phyloP scores from a whole-genome alignment of 257 asterid genomes.

The Coffea canephora region DNA sequence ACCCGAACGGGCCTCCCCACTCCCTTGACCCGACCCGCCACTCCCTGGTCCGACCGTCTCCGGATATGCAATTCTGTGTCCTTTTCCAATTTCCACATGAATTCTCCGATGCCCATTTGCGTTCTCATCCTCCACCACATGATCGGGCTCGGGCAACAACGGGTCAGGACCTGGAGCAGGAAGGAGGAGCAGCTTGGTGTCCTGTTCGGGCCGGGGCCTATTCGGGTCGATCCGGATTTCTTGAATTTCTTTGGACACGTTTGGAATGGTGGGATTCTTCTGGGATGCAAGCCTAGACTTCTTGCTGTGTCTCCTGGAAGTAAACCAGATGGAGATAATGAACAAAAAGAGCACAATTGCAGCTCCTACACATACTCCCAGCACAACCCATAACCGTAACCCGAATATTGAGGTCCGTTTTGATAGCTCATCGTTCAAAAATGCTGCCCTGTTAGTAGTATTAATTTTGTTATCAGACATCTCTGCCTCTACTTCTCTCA shows the following conservation, averaged over 20 bases:
- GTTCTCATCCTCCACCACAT: slow-evolving; percentile 19
- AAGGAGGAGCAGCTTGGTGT: slow-evolving; percentile 28
- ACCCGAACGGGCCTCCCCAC: slow-evolving; percentile 46
- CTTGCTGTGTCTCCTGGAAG: slow-evolving; percentile 41
- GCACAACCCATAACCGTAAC: slow-evolving; percentile 67
- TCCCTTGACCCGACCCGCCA: slow-evolving; percentile 51
- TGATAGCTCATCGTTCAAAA: slow-evolving; percentile 55
- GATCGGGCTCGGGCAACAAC: slow-evolving; percentile 37
- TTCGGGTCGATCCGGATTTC: slow-evolving; percentile 65
- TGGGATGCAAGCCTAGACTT: slow-evolving; percentile 29
- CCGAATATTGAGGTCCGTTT: slow-evolving; percentile 76
- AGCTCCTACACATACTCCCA: slow-evolving; percentile 87
- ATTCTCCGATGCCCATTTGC: slow-evolving; percentile 38
- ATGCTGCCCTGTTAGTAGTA: slow-evolving; percentile 25
- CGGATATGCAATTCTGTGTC: slow-evolving; percentile 46
- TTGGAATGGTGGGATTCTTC: slow-evolving; percentile 52
- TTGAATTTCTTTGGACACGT: slow-evolving; percentile 67
- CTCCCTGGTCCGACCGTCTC: slow-evolving; percentile 38
- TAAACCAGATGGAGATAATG: slow-evolving; percentile 74
- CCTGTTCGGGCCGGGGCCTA: slow-evolving; percentile 28
- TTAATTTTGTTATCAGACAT: slow-evolving; percentile 45
- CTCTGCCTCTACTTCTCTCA: neutral
- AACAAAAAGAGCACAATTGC: slow-evolving; percentile 64
- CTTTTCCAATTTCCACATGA: slow-evolving; percentile 64
- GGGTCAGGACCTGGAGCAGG: slow-evolving; percentile 43